Evolutionary conservation across 1,284 basidiomycete genomes (phyloP).

Genomic region (Austroboletus rostrupii): DNA sequence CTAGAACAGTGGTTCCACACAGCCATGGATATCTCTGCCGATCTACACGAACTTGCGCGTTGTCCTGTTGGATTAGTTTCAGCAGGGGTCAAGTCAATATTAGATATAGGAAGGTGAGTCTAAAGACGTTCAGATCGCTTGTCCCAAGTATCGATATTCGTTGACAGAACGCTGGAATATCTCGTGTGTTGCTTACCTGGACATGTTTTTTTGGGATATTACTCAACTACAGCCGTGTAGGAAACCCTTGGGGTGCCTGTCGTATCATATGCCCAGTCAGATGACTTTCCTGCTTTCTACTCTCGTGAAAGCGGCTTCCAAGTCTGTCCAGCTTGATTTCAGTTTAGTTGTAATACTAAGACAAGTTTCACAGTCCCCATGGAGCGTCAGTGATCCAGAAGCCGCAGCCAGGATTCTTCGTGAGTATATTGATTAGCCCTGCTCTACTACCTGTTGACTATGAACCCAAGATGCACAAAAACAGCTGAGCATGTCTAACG

Average conservation of each 20-base stretch:
- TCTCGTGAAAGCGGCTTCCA: conserved; percentile 78
- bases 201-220: background rate
- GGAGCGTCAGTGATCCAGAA: conserved; percentile 57
- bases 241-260: conserved; percentile 97
- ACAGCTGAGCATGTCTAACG: conserved; percentile 64
- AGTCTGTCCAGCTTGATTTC: conserved; percentile 30
- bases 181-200: conserved; percentile 48
- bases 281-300: conserved; percentile 95
- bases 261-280: conserved; percentile 69
- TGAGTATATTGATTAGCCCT: conserved; percentile 34
- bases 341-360: conserved; percentile 5
- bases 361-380: conserved; percentile 53
- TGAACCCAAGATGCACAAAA: conserved; percentile 49
- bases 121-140: background rate
- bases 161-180: conserved; percentile 83
- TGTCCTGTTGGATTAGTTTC: conserved; percentile 90
- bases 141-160: conserved; percentile 7
- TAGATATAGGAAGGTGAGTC: conserved; percentile 80
- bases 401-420: conserved; percentile 71
- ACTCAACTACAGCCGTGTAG: conserved; percentile 37
- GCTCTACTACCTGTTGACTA: conserved; percentile 7
- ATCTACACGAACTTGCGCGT: conserved; percentile 78
- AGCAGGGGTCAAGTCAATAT: conserved; percentile 92
- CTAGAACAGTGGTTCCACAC: background rate
- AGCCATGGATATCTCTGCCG: conserved; percentile 97